Evolutionary conservation across 371 early-diverging fungal species (phyloP).

Genomic region (Apophysomyces variabilis): DNA sequence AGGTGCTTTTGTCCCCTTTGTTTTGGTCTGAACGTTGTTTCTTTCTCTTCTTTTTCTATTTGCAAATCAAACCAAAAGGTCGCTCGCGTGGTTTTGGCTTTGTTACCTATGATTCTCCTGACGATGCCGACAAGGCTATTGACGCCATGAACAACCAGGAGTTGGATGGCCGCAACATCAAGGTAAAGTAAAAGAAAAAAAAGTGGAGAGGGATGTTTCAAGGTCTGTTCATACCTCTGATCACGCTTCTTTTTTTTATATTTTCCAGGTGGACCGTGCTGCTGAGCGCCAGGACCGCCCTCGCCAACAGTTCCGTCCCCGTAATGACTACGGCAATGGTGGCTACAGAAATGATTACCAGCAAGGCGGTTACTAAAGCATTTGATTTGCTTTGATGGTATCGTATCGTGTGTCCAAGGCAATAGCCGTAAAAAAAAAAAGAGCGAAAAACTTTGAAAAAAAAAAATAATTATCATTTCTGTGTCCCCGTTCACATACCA

Average conservation of each 20-base stretch:
- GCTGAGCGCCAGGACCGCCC: constrained; percentile 10
- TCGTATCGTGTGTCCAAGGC: background rate
- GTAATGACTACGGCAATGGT: constrained; percentile 1
- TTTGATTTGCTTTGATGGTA: background rate
- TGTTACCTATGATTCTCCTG: constrained; percentile 80
- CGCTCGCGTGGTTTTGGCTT: constrained; percentile 76
- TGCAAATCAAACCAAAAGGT: background rate
- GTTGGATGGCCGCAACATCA: background rate
- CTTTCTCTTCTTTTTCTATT: background rate
- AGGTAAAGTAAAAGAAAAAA: background rate
- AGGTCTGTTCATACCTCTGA: background rate
- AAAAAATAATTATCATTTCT: background rate
- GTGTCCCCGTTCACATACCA: background rate
- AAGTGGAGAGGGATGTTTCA: too few relatives aligned
- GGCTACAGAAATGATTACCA: background rate
- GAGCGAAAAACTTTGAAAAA: background rate
- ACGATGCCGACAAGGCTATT: constrained; percentile 75
- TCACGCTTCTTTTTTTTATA: background rate
- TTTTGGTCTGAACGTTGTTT: background rate
- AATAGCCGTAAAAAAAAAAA: background rate
- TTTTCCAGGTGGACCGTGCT: constrained; percentile 12
- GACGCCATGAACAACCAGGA: constrained; percentile 38
- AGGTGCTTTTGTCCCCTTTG: background rate
- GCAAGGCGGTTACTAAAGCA: constrained; percentile 3
- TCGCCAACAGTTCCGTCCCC: background rate